A percentile compares a stretch with the other conserved stretches of the same genome.
Conservation (phyloP, 2,329 filamentous ascomycete species). For the Sporothrix humicola region DNA sequence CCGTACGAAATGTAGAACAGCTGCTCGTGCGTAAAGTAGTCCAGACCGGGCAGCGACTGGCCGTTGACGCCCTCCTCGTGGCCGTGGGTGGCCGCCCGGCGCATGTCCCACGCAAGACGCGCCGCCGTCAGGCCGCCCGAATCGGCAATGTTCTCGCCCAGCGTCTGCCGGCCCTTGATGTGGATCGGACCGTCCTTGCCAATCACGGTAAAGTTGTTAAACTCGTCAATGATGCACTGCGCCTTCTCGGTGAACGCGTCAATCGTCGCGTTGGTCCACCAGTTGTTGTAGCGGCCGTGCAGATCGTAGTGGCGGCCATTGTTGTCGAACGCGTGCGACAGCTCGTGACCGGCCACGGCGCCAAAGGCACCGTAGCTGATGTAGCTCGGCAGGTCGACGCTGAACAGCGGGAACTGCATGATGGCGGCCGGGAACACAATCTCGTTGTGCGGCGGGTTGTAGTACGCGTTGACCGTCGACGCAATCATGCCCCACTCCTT, state of each 20-base stretch:
- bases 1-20: slow-evolving; percentile 71
- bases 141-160: slow-evolving; percentile 75
- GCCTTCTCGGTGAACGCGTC: slow-evolving; percentile 63
- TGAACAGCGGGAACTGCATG: slow-evolving; percentile 71
- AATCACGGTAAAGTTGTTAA: slow-evolving; percentile 63
- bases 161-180: slow-evolving; percentile 66
- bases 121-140: slow-evolving; percentile 68
- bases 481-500: slow-evolving; percentile 66
- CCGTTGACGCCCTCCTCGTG: slow-evolving; percentile 22
- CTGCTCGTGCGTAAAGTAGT: slow-evolving; percentile 68
- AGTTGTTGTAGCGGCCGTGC: slow-evolving; percentile 67
- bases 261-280: slow-evolving; percentile 69
- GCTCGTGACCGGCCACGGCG: slow-evolving; percentile 69
- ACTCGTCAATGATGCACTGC: slow-evolving; percentile 72
- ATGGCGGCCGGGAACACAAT: slow-evolving; percentile 74
- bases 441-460: slow-evolving; percentile 68
- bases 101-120: slow-evolving; percentile 69
- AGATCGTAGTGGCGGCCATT: slow-evolving; percentile 68
- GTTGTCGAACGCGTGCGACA: slow-evolving; percentile 73
- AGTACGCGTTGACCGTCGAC: slow-evolving; percentile 69
- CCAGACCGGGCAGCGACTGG: slow-evolving; percentile 62
- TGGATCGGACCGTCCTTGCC: slow-evolving; percentile 63
- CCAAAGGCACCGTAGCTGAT: slow-evolving; percentile 73
- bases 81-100: slow-evolving; percentile 46
- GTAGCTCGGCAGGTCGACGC: slow-evolving; percentile 66